phyloP scores from a whole-genome alignment of 352 stramenopile species.

The Phytopythium oedochilum region DNA sequence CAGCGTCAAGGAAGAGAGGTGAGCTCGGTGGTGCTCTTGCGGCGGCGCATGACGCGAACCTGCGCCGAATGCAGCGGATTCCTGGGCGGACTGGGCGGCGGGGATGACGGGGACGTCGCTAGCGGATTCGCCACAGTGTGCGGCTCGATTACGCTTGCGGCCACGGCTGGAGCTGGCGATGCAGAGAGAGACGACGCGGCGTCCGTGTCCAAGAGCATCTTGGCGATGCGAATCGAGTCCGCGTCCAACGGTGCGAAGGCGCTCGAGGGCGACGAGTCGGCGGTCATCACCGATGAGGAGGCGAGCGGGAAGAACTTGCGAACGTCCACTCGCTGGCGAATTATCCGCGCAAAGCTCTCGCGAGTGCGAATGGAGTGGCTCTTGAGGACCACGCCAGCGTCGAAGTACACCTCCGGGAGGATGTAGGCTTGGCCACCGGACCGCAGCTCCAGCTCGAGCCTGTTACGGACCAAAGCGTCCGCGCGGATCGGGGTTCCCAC shows the following conservation, averaged over 20 bases:
- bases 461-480: conserved; percentile 37
- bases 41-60: conserved; percentile 40
- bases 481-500: conserved; percentile 39
- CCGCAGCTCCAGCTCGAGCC: conserved; percentile 31
- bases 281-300: conserved; percentile 2
- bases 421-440: conserved; percentile 35
- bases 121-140: neutral
- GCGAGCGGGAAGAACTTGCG: conserved; percentile 36
- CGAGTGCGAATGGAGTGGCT: conserved; percentile 44
- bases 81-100: conserved; percentile 14
- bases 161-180: neutral
- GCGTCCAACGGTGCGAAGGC: neutral
- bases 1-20: neutral
- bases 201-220: conserved; percentile 12
- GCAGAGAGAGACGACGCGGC: neutral
- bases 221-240: conserved; percentile 1
- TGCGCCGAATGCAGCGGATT: conserved; percentile 4
- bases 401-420: conserved; percentile 45
- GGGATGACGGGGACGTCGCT: neutral
- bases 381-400: conserved; percentile 46
- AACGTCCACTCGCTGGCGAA: conserved; percentile 47
- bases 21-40: conserved; percentile 49
- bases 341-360: conserved; percentile 41
- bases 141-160: neutral
- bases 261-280: conserved; percentile 5